Evolutionary conservation across 2,329 filamentous ascomycete species (phyloP).

Genomic region (Cryoendolithus antarcticus): DNA sequence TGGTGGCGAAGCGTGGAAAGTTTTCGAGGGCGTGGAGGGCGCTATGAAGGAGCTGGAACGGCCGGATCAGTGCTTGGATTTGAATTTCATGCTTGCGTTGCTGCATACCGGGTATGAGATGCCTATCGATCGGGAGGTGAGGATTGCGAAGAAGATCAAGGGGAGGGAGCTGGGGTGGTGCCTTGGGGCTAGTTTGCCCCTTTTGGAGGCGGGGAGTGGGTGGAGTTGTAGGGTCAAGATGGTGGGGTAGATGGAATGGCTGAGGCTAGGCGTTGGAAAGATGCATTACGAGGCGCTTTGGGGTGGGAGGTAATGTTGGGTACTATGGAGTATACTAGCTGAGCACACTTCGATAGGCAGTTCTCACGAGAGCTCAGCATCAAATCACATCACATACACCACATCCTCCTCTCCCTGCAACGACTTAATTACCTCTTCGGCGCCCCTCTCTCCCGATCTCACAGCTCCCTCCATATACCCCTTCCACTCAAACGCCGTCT

Average conservation of each 20-base stretch:
- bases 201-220: constrained; percentile 18
- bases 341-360: no score
- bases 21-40: constrained; percentile 63
- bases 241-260: constrained; percentile 1
- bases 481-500: constrained; percentile 41
- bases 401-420: no score
- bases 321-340: no score
- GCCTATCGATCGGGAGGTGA: constrained; percentile 90
- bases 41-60: constrained; percentile 75
- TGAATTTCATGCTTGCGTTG: constrained; percentile 91
- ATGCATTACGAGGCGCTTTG: no score
- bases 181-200: constrained; percentile 62
- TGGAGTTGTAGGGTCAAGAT: constrained; percentile 12
- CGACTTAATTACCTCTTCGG: constrained; percentile 30
- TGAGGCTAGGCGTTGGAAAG: no score
- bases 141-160: constrained; percentile 98
- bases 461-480: constrained; percentile 50
- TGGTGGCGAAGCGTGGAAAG: constrained; percentile 72
- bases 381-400: no score
- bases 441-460: constrained; percentile 36
- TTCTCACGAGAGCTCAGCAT: no score
- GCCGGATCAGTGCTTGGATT: constrained; percentile 84
- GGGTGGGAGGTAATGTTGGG: no score
- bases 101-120: constrained; percentile 96
- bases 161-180: constrained; percentile 96